Percentiles rank a stretch among this genome's conserved stretches.
These are phyloP conservation scores for Triticum turgidum DNA, from an alignment of 176 grass and related monocot species.

Conservation along the genomic window DNA sequence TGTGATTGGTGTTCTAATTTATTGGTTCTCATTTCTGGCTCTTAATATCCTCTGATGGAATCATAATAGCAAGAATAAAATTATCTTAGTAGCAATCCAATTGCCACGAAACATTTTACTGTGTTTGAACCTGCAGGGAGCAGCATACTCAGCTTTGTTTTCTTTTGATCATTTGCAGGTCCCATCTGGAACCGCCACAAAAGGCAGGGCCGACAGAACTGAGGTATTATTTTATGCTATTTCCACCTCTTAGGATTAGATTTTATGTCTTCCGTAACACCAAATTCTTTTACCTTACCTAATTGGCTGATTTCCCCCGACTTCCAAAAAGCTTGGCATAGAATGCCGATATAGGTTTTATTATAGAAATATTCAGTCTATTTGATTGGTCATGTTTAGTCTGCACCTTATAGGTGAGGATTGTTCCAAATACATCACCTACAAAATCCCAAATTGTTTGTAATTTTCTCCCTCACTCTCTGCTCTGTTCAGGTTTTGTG, in stretches of 20 bases:
- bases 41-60: conserved; percentile 14
- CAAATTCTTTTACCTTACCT: conserved; percentile 4
- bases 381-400: conserved; percentile 9
- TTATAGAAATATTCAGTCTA: background rate
- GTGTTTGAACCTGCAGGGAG: background rate
- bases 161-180: conserved; percentile 65
- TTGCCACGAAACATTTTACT: conserved; percentile 2
- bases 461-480: background rate
- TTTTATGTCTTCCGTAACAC: background rate
- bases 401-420: background rate
- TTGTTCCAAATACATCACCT: conserved; percentile 2
- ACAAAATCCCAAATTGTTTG: background rate
- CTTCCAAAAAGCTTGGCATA: background rate
- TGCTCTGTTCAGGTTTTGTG: background rate
- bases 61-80: background rate
- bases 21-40: conserved; percentile 7
- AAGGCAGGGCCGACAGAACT: conserved; percentile 40
- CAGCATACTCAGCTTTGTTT: conserved; percentile 13
- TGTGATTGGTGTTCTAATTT: background rate
- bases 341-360: background rate
- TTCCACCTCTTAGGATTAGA: background rate
- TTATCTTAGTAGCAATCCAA: background rate
- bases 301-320: background rate
- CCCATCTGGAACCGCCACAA: conserved; percentile 66
- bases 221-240: conserved; percentile 42